Conservation (phyloP, 2,329 filamentous ascomycete species). For the Sphaerulina populicola region DNA sequence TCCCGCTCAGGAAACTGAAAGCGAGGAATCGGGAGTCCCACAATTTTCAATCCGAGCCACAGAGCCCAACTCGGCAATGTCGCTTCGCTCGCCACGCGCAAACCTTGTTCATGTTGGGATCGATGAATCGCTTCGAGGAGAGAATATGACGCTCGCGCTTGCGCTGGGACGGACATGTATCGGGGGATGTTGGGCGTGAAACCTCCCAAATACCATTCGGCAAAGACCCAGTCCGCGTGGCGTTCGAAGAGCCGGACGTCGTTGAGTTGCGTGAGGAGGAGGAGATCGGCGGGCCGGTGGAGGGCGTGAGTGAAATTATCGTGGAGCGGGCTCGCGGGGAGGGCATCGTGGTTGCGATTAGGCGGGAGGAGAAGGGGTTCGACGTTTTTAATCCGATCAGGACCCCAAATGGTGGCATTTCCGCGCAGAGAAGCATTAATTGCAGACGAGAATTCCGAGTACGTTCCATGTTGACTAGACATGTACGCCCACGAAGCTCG, state of each 20-base stretch:
- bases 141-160: conserved; percentile 54
- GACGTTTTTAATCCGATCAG: conserved; percentile 42
- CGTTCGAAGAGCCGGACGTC: conserved; percentile 45
- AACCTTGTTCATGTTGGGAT: conserved; percentile 25
- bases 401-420: conserved; percentile 58
- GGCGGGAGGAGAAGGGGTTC: conserved; percentile 23
- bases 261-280: conserved; percentile 61
- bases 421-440: conserved; percentile 41
- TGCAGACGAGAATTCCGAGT: background rate
- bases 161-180: conserved; percentile 58
- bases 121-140: conserved; percentile 1
- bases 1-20: conserved; percentile 29
- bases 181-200: conserved; percentile 44
- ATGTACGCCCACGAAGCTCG: conserved; percentile 63
- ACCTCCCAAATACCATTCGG: conserved; percentile 31
- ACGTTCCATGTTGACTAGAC: conserved; percentile 44
- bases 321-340: conserved; percentile 42
- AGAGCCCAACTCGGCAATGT: conserved; percentile 71
- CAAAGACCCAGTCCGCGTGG: conserved; percentile 29
- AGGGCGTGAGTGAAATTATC: conserved; percentile 63
- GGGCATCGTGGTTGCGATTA: conserved; percentile 52
- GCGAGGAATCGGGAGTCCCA: conserved; percentile 39
- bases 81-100: conserved; percentile 60
- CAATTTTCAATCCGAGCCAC: conserved; percentile 65
- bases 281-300: conserved; percentile 62